Conservation (phyloP, 352 stramenopile genomes). For the Phytophthora europaea region DNA sequence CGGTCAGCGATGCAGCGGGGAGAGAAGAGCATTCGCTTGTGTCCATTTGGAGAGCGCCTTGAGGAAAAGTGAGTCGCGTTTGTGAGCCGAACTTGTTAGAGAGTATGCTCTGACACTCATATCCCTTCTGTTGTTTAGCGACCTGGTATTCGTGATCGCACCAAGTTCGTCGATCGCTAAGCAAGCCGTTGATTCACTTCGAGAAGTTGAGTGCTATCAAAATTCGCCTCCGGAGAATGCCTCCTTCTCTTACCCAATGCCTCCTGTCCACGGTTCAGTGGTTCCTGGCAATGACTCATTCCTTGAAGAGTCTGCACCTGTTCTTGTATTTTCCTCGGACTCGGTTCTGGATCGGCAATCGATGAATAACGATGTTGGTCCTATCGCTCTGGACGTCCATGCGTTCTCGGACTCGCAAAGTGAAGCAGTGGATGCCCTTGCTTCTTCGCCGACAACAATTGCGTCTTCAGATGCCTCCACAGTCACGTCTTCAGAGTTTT, state of each 20-base stretch:
- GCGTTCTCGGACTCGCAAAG: constrained; percentile 7
- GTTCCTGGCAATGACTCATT: background rate
- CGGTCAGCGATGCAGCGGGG: constrained; percentile 31
- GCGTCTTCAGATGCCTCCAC: background rate
- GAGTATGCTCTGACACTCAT: background rate
- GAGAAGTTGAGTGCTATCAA: constrained; percentile 6
- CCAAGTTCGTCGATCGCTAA: constrained; percentile 55
- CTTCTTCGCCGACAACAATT: background rate
- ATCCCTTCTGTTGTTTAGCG: constrained; percentile 21
- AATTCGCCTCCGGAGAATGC: background rate
- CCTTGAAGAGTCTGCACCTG: constrained; percentile 23
- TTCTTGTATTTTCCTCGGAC: constrained; percentile 60
- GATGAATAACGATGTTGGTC: constrained; percentile 35
- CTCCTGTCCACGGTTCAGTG: background rate
- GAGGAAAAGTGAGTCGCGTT: constrained; percentile 47
- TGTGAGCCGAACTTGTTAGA: no score
- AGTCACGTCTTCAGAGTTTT: background rate
- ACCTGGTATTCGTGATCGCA: constrained; percentile 66
- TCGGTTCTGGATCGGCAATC: constrained; percentile 62
- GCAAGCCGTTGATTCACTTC: constrained; percentile 48
- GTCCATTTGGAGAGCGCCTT: constrained; percentile 52
- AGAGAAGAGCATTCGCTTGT: constrained; percentile 41
- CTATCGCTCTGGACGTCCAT: constrained; percentile 26
- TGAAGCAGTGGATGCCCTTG: background rate
- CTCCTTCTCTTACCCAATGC: background rate